Conservation (phyloP, 2,329 filamentous ascomycete genomes). For the Teratosphaeria pseudoeucalypti region DNA sequence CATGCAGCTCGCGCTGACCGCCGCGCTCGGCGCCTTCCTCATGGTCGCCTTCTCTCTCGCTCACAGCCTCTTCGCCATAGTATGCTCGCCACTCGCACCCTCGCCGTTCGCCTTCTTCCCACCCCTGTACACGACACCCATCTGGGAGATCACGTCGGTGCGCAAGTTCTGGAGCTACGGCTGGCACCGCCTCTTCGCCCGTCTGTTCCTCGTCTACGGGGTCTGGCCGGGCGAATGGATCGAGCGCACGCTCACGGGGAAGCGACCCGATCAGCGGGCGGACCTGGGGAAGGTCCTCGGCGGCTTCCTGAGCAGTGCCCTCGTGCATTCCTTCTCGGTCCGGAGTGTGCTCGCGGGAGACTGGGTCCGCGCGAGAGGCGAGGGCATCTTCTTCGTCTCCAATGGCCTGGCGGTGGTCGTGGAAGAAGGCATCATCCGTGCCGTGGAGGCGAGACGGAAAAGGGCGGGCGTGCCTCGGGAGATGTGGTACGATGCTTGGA, state of each 20-base stretch:
- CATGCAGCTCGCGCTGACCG: conserved; percentile 29
- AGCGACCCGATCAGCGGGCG: conserved; percentile 24
- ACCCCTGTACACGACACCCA: conserved; percentile 32
- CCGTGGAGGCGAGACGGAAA: conserved; percentile 12
- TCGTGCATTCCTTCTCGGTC: conserved; percentile 33
- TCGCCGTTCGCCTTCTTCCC: conserved; percentile 35
- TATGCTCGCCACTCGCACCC: conserved; percentile 30
- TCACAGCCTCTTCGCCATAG: conserved; percentile 32
- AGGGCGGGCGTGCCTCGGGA: conserved; percentile 8
- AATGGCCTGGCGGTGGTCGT: conserved; percentile 22
- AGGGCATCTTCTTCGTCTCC: conserved; percentile 23
- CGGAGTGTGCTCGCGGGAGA: conserved; percentile 31
- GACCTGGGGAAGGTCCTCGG: conserved; percentile 36
- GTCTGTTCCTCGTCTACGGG: conserved; percentile 36
- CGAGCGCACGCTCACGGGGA: conserved; percentile 30
- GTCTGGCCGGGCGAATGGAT: conserved; percentile 37
- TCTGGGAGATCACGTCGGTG: conserved; percentile 32
- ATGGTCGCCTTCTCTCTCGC: conserved; percentile 35
- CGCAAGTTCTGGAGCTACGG: conserved; percentile 35
- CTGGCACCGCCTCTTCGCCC: conserved; percentile 36
- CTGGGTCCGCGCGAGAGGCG: conserved; percentile 22
- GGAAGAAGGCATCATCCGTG: conserved; percentile 17
- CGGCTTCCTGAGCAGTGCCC: conserved; percentile 31
- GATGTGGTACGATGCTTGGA: conserved; percentile 22
- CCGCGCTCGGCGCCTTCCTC: conserved; percentile 32